phyloP scores from a whole-genome alignment of 257 asterid species.

The Marsdenia floribunda region DNA sequence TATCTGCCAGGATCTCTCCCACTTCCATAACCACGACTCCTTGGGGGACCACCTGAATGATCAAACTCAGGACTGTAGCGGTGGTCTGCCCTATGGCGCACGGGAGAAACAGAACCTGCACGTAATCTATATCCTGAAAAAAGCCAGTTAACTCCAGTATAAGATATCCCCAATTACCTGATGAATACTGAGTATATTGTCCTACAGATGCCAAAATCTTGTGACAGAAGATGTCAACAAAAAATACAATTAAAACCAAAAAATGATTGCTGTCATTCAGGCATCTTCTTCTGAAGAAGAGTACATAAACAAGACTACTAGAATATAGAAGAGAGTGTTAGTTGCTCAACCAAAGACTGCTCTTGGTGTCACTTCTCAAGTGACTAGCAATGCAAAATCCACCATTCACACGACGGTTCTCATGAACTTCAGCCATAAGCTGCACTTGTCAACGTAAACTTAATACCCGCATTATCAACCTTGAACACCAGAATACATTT shows the following conservation, averaged over 20 bases:
- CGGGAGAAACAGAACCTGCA: conserved; percentile 79
- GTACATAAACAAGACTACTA: conserved; percentile 23
- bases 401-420: conserved; percentile 25
- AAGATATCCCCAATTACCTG: conserved; percentile 42
- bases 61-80: conserved; percentile 68
- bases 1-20: conserved; percentile 62
- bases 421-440: conserved; percentile 20
- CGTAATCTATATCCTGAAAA: conserved; percentile 86
- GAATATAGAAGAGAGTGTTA: conserved; percentile 14
- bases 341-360: conserved; percentile 27
- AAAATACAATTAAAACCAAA: conserved; percentile 40
- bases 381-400: conserved; percentile 23
- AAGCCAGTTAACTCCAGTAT: conserved; percentile 63
- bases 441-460: conserved; percentile 21
- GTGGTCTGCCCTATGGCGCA: conserved; percentile 57
- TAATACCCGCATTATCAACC: conserved; percentile 24
- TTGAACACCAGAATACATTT: conserved; percentile 17
- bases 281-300: conserved; percentile 43
- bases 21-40: conserved; percentile 53
- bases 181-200: conserved; percentile 42
- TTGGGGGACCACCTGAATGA: conserved; percentile 49
- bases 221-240: conserved; percentile 43
- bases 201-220: conserved; percentile 41
- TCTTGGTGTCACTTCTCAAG: conserved; percentile 28
- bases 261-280: conserved; percentile 34